Base-by-base conservation (phyloP, 768 basidiomycete genomes). In the Amanita thiersii region DNA sequence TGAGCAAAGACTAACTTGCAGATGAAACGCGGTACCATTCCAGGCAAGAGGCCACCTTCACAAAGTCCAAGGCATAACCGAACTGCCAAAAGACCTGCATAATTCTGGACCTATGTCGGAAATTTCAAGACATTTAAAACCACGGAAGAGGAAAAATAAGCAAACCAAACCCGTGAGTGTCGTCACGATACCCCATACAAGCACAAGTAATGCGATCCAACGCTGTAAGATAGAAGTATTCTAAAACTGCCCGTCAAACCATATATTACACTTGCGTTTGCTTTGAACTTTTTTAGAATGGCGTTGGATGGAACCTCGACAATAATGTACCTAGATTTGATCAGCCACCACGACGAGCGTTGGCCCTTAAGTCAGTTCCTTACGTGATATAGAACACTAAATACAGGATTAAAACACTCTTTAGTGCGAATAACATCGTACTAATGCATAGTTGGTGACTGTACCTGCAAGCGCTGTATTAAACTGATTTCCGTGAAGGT, bases 1-100 rank as follows among this genome's bases (percentile, higher is more conserved):
- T 12, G 14, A 15, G 28, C 3, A 31, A 19, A 11, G 2, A 15
- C 17, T 18, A 2, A 4, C 9, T n/a, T 12, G 7, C 3, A 40
- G n/a, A 19, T 15, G 39, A 8, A 32, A 12, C 3, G 8, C 18
- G 18, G 35, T 37, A 77, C 75, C 18, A 81, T 78, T 34, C 78
- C 80, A 2, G 78, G 79, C 19, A 80, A 71, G 7, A 81, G 59
- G 15, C 79, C 79, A 3, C 79, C 82, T 63, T 81, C 81, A 47
- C 74, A 77, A 1, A 79, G 49, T 0, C 81, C 81, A 24, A 82
- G 68, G 42, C 71, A 67, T 40, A 83, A 57, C 6, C 81, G 64
- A 32, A 81, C 73, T 2, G 72, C 75, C 15, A 83, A 40, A n/a
- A 85, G 63, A 3, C 79, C 79, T 17, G 56, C 66, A 47, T 71